phyloP scores from a whole-genome alignment of 495 filamentous ascomycete genomes.

The Penicillium pancosmium region DNA sequence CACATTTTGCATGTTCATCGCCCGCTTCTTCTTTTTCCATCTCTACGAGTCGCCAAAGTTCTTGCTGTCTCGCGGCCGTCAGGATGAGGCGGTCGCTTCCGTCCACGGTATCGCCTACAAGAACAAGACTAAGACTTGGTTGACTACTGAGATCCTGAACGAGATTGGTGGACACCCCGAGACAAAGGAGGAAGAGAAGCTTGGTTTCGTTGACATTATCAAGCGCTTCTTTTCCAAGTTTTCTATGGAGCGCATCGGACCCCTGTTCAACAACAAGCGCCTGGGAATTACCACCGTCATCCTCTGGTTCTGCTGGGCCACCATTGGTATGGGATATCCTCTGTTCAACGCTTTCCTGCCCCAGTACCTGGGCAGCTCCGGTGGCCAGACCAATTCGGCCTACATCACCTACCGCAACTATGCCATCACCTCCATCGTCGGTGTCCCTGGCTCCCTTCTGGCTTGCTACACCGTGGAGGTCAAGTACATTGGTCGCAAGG shows the following conservation, averaged over 20 bases:
- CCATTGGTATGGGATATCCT: constrained; percentile 60
- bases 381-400: constrained; percentile 39
- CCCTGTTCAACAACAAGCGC: constrained; percentile 56
- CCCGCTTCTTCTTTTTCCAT: constrained; percentile 76
- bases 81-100: constrained; percentile 71
- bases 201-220: constrained; percentile 48
- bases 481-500: constrained; percentile 61
- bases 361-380: constrained; percentile 54
- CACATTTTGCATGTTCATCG: constrained; percentile 67
- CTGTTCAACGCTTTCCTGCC: constrained; percentile 64
- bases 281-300: constrained; percentile 51
- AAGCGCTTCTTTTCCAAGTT: constrained; percentile 57
- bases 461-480: constrained; percentile 59
- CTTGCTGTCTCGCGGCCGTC: constrained; percentile 69
- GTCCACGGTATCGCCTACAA: constrained; percentile 63
- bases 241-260: constrained; percentile 53
- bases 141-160: constrained; percentile 56
- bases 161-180: constrained; percentile 54
- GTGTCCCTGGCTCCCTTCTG: constrained; percentile 58
- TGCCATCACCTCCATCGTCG: constrained; percentile 59
- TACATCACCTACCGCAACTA: constrained; percentile 63
- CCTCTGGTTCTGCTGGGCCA: constrained; percentile 61
- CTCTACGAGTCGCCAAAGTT: constrained; percentile 84
- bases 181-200: constrained; percentile 34
- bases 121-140: constrained; percentile 55